These are phyloP conservation scores for Mycosphaerella sp. DNA, from an alignment of 2,329 filamentous ascomycete species.

Conservation along the genomic window DNA sequence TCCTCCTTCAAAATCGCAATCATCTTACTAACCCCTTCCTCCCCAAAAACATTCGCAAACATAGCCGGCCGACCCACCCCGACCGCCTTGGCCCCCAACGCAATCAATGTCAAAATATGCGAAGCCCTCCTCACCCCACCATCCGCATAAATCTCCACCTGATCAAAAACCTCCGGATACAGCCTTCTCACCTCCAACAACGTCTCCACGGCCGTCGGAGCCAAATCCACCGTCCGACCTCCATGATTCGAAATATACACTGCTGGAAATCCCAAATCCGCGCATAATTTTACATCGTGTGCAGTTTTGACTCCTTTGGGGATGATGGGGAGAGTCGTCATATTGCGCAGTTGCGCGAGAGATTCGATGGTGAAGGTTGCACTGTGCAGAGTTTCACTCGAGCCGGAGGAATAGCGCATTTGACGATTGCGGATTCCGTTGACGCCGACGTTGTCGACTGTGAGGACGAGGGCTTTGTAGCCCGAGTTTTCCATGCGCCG, in stretches of 20 bases:
- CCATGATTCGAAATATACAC: slow-evolving; percentile 41
- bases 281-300: slow-evolving; percentile 35
- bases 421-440: slow-evolving; percentile 32
- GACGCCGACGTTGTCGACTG: slow-evolving; percentile 37
- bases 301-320: slow-evolving; percentile 37
- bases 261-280: slow-evolving; percentile 35
- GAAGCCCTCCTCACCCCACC: slow-evolving; percentile 35
- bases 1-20: slow-evolving; percentile 13
- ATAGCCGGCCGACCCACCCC: slow-evolving; percentile 47
- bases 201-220: slow-evolving; percentile 64
- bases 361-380: slow-evolving; percentile 14
- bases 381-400: slow-evolving; percentile 6
- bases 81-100: slow-evolving; percentile 37
- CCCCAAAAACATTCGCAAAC: slow-evolving; percentile 52
- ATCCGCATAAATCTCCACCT: slow-evolving; percentile 38
- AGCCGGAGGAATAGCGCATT: slow-evolving; percentile 9
- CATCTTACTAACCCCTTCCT: slow-evolving; percentile 47
- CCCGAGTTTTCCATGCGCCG: slow-evolving; percentile 31
- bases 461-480: slow-evolving; percentile 38
- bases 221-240: slow-evolving; percentile 39
- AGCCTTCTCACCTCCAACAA: slow-evolving; percentile 66
- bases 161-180: slow-evolving; percentile 36
- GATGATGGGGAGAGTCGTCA: slow-evolving; percentile 15
- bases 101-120: slow-evolving; percentile 36
- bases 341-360: slow-evolving; percentile 11